phyloP scores from a whole-genome alignment of 805 yeast species.

The Metschnikowia orientalis region DNA sequence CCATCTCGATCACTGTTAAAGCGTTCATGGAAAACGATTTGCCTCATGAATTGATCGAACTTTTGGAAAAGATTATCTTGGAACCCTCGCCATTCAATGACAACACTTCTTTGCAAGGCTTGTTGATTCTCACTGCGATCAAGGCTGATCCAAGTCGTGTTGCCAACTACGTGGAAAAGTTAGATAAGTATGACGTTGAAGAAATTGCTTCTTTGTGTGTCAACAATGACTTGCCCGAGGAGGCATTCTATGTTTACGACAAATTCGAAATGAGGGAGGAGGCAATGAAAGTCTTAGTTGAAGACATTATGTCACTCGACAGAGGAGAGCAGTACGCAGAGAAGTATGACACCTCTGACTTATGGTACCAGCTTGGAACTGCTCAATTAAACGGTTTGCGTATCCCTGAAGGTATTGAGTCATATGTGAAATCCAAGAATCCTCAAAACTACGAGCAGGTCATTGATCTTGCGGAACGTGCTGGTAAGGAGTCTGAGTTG shows the following conservation, averaged over 20 bases:
- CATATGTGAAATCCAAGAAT: conserved; percentile 88
- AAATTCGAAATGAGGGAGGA: conserved; percentile 71
- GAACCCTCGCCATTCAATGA: conserved; percentile 98
- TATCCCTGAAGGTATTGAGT: conserved; percentile 84
- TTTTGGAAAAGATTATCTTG: conserved; percentile 89
- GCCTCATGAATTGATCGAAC: conserved; percentile 88
- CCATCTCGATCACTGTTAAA: conserved; percentile 87
- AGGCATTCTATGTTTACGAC: conserved; percentile 89
- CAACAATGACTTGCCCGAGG: conserved; percentile 84
- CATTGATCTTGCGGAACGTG: conserved; percentile 89
- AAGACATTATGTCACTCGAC: conserved; percentile 89
- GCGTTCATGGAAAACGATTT: conserved; percentile 94
- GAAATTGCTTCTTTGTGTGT: conserved; percentile 92
- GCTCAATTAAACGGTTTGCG: conserved; percentile 95
- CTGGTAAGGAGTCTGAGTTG: conserved; percentile 94
- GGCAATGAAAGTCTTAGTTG: conserved; percentile 88
- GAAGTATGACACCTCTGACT: conserved; percentile 74
- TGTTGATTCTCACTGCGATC: conserved; percentile 88
- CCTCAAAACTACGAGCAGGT: conserved; percentile 87
- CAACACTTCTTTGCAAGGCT: conserved; percentile 90
- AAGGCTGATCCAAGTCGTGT: conserved; percentile 91
- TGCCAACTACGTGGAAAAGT: conserved; percentile 73
- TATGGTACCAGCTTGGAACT: conserved; percentile 93
- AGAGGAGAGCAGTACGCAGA: conserved; percentile 93
- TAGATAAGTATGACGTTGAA: conserved; percentile 85